phyloP scores from a whole-genome alignment of 306 rosid species.

The Vachellia pachyceras region DNA sequence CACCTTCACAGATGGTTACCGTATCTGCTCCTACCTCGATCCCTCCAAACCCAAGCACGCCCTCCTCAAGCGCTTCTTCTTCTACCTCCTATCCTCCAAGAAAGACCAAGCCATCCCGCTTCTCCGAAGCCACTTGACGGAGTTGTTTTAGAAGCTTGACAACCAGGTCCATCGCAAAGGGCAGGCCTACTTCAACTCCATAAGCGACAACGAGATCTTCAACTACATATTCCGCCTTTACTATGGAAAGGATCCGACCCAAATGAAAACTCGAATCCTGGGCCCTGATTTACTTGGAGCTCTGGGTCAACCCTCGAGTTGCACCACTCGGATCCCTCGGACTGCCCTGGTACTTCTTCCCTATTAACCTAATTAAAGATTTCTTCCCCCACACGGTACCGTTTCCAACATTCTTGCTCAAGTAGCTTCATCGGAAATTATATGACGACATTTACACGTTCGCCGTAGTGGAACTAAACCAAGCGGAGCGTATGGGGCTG shows the following conservation, averaged over 20 bases:
- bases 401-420: not conserved
- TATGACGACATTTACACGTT: not conserved
- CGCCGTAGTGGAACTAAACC: not conserved
- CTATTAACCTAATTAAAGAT: not conserved
- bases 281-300: not conserved
- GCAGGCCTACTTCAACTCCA: constrained; percentile 50
- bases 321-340: constrained; percentile 9
- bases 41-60: constrained; percentile 66
- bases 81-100: constrained; percentile 49
- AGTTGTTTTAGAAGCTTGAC: constrained; percentile 54
- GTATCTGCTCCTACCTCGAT: constrained; percentile 68
- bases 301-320: not conserved
- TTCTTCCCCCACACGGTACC: constrained; percentile 20
- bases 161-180: constrained; percentile 31
- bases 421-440: not conserved
- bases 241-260: constrained; percentile 42
- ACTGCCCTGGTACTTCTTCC: constrained; percentile 19
- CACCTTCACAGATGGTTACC: constrained; percentile 66
- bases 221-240: constrained; percentile 53
- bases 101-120: constrained; percentile 47
- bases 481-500: not conserved
- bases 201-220: constrained; percentile 45
- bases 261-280: constrained; percentile 8
- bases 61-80: constrained; percentile 53
- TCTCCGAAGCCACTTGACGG: constrained; percentile 41